These are phyloP conservation scores for Claviceps pazoutovae DNA, from an alignment of 2,329 filamentous ascomycete species.

Conservation along the genomic window DNA sequence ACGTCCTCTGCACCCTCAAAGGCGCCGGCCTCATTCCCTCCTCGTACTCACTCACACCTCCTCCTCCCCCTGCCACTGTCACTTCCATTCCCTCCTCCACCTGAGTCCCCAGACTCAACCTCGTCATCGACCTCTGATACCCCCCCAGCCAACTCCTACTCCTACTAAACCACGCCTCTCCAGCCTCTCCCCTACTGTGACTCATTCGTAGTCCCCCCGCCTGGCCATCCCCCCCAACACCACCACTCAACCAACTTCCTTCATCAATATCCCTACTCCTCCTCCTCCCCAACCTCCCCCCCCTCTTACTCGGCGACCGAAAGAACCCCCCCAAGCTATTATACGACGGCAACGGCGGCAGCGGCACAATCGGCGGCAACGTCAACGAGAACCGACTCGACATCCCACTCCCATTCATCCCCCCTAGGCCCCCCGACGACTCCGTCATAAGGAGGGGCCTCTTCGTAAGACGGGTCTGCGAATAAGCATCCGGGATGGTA, in stretches of 20 bases:
- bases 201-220: background rate
- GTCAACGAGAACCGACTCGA: slow-evolving; percentile 18
- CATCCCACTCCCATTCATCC: slow-evolving; percentile 6
- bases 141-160: slow-evolving; percentile 20
- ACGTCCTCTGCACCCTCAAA: slow-evolving; percentile 1
- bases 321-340: slow-evolving; percentile 15
- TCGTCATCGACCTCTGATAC: slow-evolving; percentile 17
- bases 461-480: slow-evolving; percentile 18
- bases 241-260: slow-evolving; percentile 19
- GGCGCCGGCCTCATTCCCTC: slow-evolving; percentile 1
- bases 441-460: slow-evolving; percentile 13
- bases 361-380: slow-evolving; percentile 13
- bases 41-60: background rate
- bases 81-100: slow-evolving; percentile 13
- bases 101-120: slow-evolving; percentile 17
- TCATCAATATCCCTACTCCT: background rate
- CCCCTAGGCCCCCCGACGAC: background rate
- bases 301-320: slow-evolving; percentile 8
- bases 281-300: background rate
- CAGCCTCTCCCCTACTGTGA: background rate
- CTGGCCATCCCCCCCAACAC: slow-evolving; percentile 1
- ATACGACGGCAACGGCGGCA: slow-evolving; percentile 21
- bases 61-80: background rate
- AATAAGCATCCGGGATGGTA: slow-evolving; percentile 14
- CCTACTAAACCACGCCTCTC: slow-evolving; percentile 14